Percentiles rank a stretch among this genome's conserved stretches.
Conservation (phyloP, 106 monocot genomes). For the Gastrodia elata region DNA sequence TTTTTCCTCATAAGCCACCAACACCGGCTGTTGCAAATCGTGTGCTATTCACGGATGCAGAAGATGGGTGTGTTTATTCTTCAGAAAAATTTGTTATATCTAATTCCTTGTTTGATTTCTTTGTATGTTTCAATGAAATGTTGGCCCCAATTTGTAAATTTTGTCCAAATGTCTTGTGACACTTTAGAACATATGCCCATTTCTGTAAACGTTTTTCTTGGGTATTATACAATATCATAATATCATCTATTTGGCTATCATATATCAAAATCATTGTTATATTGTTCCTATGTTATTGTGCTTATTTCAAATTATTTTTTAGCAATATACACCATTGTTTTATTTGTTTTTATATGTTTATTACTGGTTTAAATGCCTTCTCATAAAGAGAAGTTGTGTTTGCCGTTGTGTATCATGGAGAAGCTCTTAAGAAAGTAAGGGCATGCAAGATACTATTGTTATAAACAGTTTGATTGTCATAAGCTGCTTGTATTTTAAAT, state of each 20-base stretch:
- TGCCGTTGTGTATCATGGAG: neutral
- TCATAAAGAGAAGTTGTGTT: neutral
- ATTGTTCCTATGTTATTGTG: neutral
- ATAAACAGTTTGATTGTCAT: neutral
- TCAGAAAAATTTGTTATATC: neutral
- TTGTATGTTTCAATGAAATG: neutral
- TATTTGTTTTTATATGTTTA: neutral
- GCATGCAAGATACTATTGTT: neutral
- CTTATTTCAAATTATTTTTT: neutral
- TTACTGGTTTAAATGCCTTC: neutral
- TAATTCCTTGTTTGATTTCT: neutral
- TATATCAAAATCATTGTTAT: neutral
- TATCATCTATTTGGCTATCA: neutral
- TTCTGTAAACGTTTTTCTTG: neutral
- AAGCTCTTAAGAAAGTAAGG: neutral
- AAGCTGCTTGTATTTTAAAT: neutral
- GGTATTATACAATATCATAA: neutral
- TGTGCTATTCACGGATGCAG: constrained; percentile 87
- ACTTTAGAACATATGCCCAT: neutral
- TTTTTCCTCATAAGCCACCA: constrained; percentile 90
- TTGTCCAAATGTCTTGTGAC: neutral
- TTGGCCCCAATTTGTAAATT: neutral
- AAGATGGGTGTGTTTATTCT: constrained; percentile 49
- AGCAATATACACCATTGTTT: neutral
- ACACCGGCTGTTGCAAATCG: constrained; percentile 53